These are phyloP conservation scores for Cryptosporidium baileyi DNA, from an alignment of 169 alveolate genomes.

Conservation along the genomic window DNA sequence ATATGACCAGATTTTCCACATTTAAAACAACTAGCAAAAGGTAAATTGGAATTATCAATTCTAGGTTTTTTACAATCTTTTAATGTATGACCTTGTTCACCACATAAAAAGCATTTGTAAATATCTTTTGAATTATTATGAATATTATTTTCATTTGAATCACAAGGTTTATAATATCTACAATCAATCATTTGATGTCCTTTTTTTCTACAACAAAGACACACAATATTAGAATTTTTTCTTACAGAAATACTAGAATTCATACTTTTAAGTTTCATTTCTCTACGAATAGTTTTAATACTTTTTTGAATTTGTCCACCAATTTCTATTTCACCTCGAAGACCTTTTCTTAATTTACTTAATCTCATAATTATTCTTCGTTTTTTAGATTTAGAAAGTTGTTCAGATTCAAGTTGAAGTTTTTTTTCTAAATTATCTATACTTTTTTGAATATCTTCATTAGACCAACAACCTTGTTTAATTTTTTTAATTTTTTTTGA, in stretches of 20 bases:
- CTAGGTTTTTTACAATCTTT: constrained; percentile 58
- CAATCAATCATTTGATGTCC: constrained; percentile 64
- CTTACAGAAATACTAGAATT: not conserved
- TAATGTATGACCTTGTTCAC: constrained; percentile 54
- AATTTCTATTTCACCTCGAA: constrained; percentile 41
- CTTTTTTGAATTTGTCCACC: constrained; percentile 61
- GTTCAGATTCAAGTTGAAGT: not conserved
- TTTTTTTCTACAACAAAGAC: constrained; percentile 60
- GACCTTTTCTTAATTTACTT: constrained; percentile 15
- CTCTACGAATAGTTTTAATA: constrained; percentile 40
- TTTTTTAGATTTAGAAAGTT: constrained; percentile 44
- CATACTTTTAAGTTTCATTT: constrained; percentile 32
- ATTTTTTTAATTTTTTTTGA: constrained; percentile 1
- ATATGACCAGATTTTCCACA: constrained; percentile 57
- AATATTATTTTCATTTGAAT: not conserved
- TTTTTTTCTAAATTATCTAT: not conserved
- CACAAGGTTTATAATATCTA: constrained; percentile 9
- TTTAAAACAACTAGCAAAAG: constrained; percentile 64
- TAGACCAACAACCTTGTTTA: constrained; percentile 39
- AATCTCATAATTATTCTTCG: constrained; percentile 35
- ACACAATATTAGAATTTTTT: constrained; percentile 37
- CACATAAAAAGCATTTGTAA: constrained; percentile 38
- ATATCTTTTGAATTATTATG: not conserved
- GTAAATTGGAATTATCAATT: constrained; percentile 27
- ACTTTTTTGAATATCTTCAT: constrained; percentile 8